phyloP scores from a whole-genome alignment of 2,329 filamentous ascomycete genomes.

The Macroventuria anomochaeta region DNA sequence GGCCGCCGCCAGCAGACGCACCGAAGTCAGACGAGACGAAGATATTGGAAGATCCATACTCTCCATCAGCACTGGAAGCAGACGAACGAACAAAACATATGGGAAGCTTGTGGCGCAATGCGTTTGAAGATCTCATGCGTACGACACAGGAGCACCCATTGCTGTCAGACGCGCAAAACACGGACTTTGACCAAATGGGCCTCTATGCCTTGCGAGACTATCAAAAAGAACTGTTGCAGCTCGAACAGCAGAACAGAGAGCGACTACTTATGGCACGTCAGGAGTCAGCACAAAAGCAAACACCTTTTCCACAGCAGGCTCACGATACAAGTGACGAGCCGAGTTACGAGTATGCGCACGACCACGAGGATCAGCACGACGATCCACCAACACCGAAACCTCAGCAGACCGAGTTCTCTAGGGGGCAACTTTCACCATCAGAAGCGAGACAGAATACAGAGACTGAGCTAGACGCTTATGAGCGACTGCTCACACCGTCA shows the following conservation, averaged over 20 bases:
- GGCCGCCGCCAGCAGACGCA: conserved; percentile 27
- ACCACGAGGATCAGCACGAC: conserved; percentile 44
- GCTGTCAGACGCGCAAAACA: conserved; percentile 12
- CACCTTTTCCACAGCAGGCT: background rate
- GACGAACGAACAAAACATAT: conserved; percentile 47
- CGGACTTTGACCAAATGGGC: conserved; percentile 22
- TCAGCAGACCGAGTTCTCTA: conserved; percentile 17
- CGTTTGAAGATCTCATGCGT: conserved; percentile 65
- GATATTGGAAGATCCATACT: conserved; percentile 51
- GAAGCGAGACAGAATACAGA: background rate
- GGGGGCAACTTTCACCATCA: background rate
- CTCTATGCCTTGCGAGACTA: conserved; percentile 9
- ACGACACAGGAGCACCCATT: conserved; percentile 32
- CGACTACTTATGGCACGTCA: background rate
- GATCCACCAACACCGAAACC: conserved; percentile 41
- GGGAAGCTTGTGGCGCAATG: conserved; percentile 60
- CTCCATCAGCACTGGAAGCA: conserved; percentile 61
- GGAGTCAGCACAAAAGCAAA: background rate
- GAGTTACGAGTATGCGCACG: conserved; percentile 42
- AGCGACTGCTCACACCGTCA: conserved; percentile 53
- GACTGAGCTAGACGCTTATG: conserved; percentile 62
- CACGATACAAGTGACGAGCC: conserved; percentile 34
- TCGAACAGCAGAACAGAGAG: conserved; percentile 2
- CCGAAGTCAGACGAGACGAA: conserved; percentile 3
- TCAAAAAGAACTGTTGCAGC: conserved; percentile 2